Percentiles rank a stretch among this genome's conserved stretches.
Conservation (phyloP, 2,329 filamentous ascomycete species). For the Gnomoniopsis sp. region DNA sequence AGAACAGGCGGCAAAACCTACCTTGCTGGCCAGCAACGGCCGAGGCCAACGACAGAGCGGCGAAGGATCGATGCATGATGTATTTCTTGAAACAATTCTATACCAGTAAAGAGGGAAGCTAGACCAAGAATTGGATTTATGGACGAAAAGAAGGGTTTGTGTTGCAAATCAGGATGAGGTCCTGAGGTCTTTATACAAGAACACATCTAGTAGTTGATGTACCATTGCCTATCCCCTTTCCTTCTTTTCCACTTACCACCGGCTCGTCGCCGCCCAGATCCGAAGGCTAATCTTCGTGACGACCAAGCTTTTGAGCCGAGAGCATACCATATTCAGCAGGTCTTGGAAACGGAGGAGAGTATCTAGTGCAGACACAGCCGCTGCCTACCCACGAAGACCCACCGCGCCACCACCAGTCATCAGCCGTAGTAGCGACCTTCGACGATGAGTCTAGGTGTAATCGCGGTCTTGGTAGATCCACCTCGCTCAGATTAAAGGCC, state of each 20-base stretch:
- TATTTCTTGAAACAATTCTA: not conserved
- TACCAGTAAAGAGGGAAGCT: not conserved
- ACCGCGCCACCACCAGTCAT: not conserved
- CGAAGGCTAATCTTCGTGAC: constrained; percentile 10
- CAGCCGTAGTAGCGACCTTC: not conserved
- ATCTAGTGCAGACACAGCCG: not conserved
- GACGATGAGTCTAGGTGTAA: not conserved
- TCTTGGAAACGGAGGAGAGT: not conserved
- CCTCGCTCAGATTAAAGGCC: constrained; percentile 7
- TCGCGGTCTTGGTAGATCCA: not conserved
- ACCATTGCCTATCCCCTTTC: not conserved
- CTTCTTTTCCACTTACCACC: not conserved
- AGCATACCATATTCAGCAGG: not conserved
- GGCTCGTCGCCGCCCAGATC: constrained; percentile 4
- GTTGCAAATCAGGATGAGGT: not conserved
- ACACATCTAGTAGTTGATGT: not conserved
- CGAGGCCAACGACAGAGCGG: constrained; percentile 25
- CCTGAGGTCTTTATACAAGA: not conserved
- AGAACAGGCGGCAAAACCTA: not conserved
- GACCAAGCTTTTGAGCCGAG: not conserved
- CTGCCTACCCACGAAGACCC: not conserved
- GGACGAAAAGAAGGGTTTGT: not conserved
- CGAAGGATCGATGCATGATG: constrained; percentile 22
- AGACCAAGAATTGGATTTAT: not conserved
- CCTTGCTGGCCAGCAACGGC: constrained; percentile 28